Evolutionary conservation across 208 protist genomes (phyloP), one percentile per base, ranked within the genome.

Genomic region (Acanthamoeba royreba): DNA sequence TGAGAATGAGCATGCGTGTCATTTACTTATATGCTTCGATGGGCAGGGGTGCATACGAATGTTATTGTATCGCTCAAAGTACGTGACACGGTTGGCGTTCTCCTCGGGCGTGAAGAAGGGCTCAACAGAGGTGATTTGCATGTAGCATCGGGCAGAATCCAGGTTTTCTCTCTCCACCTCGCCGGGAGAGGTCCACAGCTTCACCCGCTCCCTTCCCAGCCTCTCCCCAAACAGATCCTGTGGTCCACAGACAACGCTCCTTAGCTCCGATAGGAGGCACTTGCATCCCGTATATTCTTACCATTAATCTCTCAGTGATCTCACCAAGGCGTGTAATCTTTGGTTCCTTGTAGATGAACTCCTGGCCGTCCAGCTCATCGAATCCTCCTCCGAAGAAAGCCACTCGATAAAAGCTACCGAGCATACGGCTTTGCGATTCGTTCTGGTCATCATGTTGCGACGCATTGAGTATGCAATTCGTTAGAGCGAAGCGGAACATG

Each of bases 331-430:
- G 94, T 9, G 93, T 96, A 1, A 96, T 47, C 28, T 97, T 96
- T 8, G 95, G 96, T 42, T 96, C 94, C 58, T 97, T 97, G 63
- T 97, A 97, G 38, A 97, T 83, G 63, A 96, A 97, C 28, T 97
- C 95, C 11, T 72, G 45, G 0, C 93, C 92, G 45, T 95, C 43
- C 0, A 97, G 52, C 22, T 96, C 93, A 43, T 93, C 93, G 4
- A 97, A 94, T 3, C 8, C 25, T 8, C 49, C 52, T 35, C 96
- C 96, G 85, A 93, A 96, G 79, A 97, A 97, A 31, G 38, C 93
- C 25, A 97, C 94, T 28, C 95, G 45, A 61, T 97, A 97, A n/a
- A 96, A 97, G 35, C 55, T 40, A 25, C 93, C 96, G 22, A 97
- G 46, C 46, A 96, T 87, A 43, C 96, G 61, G 31, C 49, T 77